Base-by-base conservation (phyloP, 208 protist genomes). In the Zelonia costaricensis region DNA sequence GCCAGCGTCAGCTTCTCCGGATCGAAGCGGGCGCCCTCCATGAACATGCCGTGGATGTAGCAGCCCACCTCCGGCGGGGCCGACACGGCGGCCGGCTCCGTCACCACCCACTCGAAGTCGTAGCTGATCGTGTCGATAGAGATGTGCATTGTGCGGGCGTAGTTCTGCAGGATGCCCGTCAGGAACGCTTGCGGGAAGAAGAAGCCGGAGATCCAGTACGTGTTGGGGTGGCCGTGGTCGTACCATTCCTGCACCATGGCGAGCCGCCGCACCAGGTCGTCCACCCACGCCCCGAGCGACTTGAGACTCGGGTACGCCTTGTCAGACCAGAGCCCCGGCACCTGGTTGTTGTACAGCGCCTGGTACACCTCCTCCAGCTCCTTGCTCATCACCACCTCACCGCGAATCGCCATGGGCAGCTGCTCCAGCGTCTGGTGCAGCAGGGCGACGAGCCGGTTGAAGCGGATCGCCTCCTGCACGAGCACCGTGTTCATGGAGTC, bases 401-500 rank as follows among this genome's bases (percentile, higher is more conserved):
- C 98, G 57, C 98, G 98, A 66, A 99, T 88, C 8, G 97, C 98
- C 44, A 97, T 86, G 9, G 89, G 82, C 55, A 98, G 79, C 53
- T 65, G 66, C 52, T 90, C 81, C 23, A 97, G 80, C 4, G 91
- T 94, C 45, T 70, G 73, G 47, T 90, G 76, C 23, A 98, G 68
- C 15, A 86, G 77, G 0, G 83, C 74, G n/a, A 93, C 68, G 20
- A 99, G 69, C 20, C 96, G 92, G 60, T 98, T 94, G 61, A 99
- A 98, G n/a, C 97, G 90, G 60, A 97, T 97, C 22, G 97, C 91
- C 83, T 99, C 98, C 78, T 99, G 98, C 27, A 95, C 86, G 16
- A 99, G 72, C 33, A 99, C 98, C 13, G 98, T 99, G 80, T 99
- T 99, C 96, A 99, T 98, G 5, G 95, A 98, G 77, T 99, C 97